These are phyloP conservation scores for Candida verbasci DNA, from an alignment of 805 yeast species.

Conservation along the genomic window DNA sequence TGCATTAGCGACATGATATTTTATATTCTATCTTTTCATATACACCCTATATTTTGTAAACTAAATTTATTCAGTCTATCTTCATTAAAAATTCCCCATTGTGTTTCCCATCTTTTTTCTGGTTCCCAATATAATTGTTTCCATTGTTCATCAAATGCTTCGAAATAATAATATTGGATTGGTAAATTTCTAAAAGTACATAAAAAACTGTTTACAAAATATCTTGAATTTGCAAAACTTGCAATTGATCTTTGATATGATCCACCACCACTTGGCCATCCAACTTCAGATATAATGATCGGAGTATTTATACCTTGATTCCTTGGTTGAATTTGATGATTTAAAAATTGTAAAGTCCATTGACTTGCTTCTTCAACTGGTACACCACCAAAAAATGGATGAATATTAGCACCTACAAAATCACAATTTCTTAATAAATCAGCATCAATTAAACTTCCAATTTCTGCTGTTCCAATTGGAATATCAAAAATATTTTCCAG, in stretches of 20 bases:
- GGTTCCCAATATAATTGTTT: slow-evolving; percentile 48
- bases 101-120: slow-evolving; percentile 57
- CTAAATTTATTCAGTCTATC: slow-evolving; percentile 30
- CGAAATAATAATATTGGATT: slow-evolving; percentile 56
- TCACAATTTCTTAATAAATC: slow-evolving; percentile 44
- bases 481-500: slow-evolving; percentile 29
- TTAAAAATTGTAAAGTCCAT: slow-evolving; percentile 50
- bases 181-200: slow-evolving; percentile 37
- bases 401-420: slow-evolving; percentile 58
- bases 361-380: slow-evolving; percentile 40
- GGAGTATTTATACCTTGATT: slow-evolving; percentile 21
- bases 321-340: slow-evolving; percentile 39
- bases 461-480: slow-evolving; percentile 61
- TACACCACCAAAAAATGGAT: slow-evolving; percentile 66
- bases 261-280: slow-evolving; percentile 72
- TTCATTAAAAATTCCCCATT: slow-evolving; percentile 62
- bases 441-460: slow-evolving; percentile 43
- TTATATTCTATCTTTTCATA: too few relatives aligned
- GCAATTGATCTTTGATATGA: slow-evolving; percentile 43
- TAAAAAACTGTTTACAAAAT: slow-evolving; percentile 48
- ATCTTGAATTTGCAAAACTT: slow-evolving; percentile 38
- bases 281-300: slow-evolving; percentile 56
- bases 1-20: too few relatives aligned
- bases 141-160: slow-evolving; percentile 75
- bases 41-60: slow-evolving; percentile 7